Evolutionary conservation across 139 green algal species (phyloP), one percentile per base, ranked within the genome.

Genomic region (Chlamydomonas applanata): DNA sequence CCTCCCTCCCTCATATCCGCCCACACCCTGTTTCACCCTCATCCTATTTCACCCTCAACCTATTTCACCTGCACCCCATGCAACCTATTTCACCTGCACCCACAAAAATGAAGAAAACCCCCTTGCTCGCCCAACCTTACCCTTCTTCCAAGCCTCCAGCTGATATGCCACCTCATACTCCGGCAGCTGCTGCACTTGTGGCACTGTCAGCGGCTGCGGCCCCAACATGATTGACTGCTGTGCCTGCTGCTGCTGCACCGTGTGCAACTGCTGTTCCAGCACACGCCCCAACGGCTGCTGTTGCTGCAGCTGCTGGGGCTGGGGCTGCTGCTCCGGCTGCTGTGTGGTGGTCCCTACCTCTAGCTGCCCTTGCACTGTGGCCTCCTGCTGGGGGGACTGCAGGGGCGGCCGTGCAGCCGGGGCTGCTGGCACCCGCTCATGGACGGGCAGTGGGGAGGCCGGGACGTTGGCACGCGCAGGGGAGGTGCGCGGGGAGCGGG

Each of bases 131-230:
- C 11, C 32, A 54, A 5, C 24, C 74, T 20, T 57, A 84, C 79
- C 79, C 76, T 82, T 85, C 65, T 88, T 88, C 88, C 88, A 93
- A 2, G 86, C 75, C 70, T 93, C 88, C 40, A 93, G 78, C 76
- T 91, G 79, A 64, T 78, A 93, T 0, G 88, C 85, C 4, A 70
- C 82, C 24, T 82, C 49, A 33, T 86, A 88, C 72, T 92, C 87
- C 0, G 77, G 79, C 63, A 75, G 17, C 40, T 63, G 68, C 52
- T 74, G 68, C 33, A 53, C 7, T 4, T 49, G 52, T 64, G 46
- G 25, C 22, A 3, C 17, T 25, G 49, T 16, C 30, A 17, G 46
- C 40, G n/a, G 36, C 40, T 32, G 22, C 2, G 36, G 36, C 4
- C 16, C 4, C 64, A 33, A 14, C 40, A 11, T 49, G 7, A 49